Percentiles rank a stretch among this genome's conserved stretches.
Conservation (phyloP, 148 eudicot species). For the Cornus suecica region DNA sequence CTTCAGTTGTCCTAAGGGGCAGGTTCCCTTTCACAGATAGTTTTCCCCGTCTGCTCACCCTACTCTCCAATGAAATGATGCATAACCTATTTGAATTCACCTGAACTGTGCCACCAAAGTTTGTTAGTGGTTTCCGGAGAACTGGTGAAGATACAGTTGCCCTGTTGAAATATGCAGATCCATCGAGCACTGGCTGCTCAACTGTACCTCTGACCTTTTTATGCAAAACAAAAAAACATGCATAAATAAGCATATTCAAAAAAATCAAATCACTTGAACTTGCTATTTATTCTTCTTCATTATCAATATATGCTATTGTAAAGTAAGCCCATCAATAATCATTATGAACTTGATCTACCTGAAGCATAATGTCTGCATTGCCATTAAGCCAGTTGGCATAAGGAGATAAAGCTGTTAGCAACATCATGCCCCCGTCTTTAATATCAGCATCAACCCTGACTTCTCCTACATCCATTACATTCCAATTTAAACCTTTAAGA, state of each 20-base stretch:
- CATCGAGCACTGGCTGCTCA: conserved; percentile 94
- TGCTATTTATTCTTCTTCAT: background rate
- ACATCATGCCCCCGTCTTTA: conserved; percentile 99
- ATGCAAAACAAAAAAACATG: conserved; percentile 22
- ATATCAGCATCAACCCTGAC: conserved; percentile 99
- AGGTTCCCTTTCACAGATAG: conserved; percentile 83
- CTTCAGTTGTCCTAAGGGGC: conserved; percentile 75
- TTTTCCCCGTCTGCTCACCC: conserved; percentile 94
- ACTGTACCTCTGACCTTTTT: conserved; percentile 98
- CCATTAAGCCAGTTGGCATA: conserved; percentile 97
- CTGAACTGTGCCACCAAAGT: conserved; percentile 85
- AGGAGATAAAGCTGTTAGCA: conserved; percentile 93
- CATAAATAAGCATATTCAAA: conserved; percentile 12
- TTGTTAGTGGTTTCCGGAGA: conserved; percentile 85
- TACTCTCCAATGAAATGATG: conserved; percentile 85
- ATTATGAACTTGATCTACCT: conserved; percentile 46
- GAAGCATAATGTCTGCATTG: conserved; percentile 93
- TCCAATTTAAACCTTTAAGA: conserved; percentile 94
- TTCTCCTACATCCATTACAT: conserved; percentile 87
- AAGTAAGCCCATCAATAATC: background rate
- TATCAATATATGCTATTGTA: background rate
- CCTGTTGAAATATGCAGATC: conserved; percentile 95
- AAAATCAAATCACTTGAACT: background rate
- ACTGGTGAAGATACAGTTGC: conserved; percentile 97
- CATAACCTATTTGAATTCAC: conserved; percentile 87